Evolutionary conservation across 106 monocot species (phyloP).

Genomic region (Iris macrosiphon): DNA sequence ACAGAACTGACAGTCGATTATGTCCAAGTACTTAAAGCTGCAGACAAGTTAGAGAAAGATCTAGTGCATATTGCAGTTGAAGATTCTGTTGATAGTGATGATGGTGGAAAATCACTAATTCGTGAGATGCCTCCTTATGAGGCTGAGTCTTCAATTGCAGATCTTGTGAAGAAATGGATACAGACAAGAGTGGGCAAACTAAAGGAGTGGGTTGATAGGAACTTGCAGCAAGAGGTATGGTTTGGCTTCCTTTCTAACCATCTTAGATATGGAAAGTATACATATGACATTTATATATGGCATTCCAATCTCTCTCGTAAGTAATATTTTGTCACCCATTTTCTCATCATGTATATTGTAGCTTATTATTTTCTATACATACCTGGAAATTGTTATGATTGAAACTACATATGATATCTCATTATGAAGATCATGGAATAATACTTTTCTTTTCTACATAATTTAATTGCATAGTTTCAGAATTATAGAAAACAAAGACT

Average conservation of each 20-base stretch:
- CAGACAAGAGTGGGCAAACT: conserved; percentile 61
- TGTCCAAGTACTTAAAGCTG: conserved; percentile 83
- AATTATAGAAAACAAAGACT: too few relatives aligned
- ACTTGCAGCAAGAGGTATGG: conserved; percentile 81
- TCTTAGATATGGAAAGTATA: too few relatives aligned
- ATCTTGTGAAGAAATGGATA: conserved; percentile 83
- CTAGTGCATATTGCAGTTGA: conserved; percentile 92
- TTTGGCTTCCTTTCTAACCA: not conserved
- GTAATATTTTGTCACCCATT: too few relatives aligned
- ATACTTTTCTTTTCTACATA: too few relatives aligned
- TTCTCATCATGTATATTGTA: too few relatives aligned
- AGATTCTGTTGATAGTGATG: conserved; percentile 96
- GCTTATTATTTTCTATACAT: too few relatives aligned
- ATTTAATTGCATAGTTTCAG: too few relatives aligned
- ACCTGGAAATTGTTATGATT: too few relatives aligned
- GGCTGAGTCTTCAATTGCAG: conserved; percentile 68
- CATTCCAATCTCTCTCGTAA: too few relatives aligned
- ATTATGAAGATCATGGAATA: too few relatives aligned
- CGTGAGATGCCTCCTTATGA: conserved; percentile 98
- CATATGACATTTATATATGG: too few relatives aligned
- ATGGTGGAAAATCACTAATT: conserved; percentile 88
- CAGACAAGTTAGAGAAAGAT: conserved; percentile 89
- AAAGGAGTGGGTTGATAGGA: conserved; percentile 82
- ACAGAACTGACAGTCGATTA: conserved; percentile 77
- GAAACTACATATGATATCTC: too few relatives aligned